Evolutionary conservation across 495 filamentous ascomycete genomes (phyloP).

Genomic region (Aspergillus sclerotioniger): DNA sequence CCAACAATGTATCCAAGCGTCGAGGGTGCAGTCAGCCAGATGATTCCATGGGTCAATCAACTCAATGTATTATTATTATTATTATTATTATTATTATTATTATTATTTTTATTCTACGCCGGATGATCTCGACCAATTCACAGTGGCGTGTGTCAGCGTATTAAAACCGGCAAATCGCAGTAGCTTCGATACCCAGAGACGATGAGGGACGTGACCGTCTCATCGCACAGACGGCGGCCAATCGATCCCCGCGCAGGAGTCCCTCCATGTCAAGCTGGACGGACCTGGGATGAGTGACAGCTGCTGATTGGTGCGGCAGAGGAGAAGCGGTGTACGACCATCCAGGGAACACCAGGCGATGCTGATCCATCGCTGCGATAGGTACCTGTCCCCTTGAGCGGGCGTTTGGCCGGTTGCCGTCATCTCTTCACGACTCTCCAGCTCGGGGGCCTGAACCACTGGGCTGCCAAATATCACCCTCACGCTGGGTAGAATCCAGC

Average conservation of each 20-base stretch:
- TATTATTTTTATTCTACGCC: too few relatives aligned
- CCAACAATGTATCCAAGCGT: neutral
- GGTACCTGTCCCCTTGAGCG: neutral
- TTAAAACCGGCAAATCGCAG: conserved; percentile 9
- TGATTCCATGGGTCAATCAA: conserved; percentile 5
- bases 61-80: too few relatives aligned
- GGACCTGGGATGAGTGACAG: conserved; percentile 3
- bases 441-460: neutral
- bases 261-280: conserved; percentile 8
- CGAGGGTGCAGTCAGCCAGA: conserved; percentile 7
- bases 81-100: too few relatives aligned
- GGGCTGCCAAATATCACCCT: neutral
- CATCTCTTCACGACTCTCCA: neutral
- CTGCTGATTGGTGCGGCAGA: conserved; percentile 16
- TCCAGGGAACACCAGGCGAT: conserved; percentile 9
- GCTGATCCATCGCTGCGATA: conserved; percentile 10
- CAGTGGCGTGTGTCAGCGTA: conserved; percentile 10
- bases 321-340: conserved; percentile 21
- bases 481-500: neutral
- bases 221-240: conserved; percentile 17
- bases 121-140: neutral
- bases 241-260: conserved; percentile 13
- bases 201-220: conserved; percentile 13
- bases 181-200: neutral
- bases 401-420: conserved; percentile 10